Evolutionary conservation across 768 basidiomycete species (phyloP), one percentile per base, ranked within the genome.

Genomic region (Gloeostereum incarnatum): DNA sequence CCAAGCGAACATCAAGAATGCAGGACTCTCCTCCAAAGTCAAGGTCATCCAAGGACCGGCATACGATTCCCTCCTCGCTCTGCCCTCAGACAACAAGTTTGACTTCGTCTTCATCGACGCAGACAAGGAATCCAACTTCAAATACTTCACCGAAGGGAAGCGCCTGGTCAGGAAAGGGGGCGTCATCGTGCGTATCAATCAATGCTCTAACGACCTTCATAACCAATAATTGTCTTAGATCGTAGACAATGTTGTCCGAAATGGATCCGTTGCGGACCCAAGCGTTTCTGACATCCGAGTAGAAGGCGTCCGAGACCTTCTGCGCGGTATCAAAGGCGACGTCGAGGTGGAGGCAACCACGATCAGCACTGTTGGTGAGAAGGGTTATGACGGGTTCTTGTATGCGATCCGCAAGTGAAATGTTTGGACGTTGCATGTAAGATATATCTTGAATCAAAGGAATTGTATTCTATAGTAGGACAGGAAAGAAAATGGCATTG

Each of bases 61-160:
- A 1, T 55, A 58, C 3, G 69, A 76, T 3, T 65, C 69, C 0
- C 59, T 84, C 30, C 57, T 55, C 17, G 61, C 57, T 30, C 55
- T 83, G 22, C 56, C 65, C 5, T 54, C 75, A 5, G 64, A 66
- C 7, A 54, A 57, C 3, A 68, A 66, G 1, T 83, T 79, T 52
- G 81, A 84, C 53, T 54, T 86, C 14, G 65, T 66, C 2, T 86
- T 84, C 62, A 79, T 83, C 44, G 81, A 84, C 55, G 82, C 80
- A 5, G 78, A 83, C 59, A 83, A 83, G 51, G 53, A 58, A 3
- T 64, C 61, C 27, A 77, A 76, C 44, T 38, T 62, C 17, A 59
- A 61, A 3, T 82, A 83, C 49, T 79, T 77, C 57, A 58, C 53
- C 1, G 68, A 82, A 43, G 73, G 71, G 0, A 75, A 82, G 49